phyloP scores from a whole-genome alignment of 2,329 filamentous ascomycete species.

The Alternaria sp. region DNA sequence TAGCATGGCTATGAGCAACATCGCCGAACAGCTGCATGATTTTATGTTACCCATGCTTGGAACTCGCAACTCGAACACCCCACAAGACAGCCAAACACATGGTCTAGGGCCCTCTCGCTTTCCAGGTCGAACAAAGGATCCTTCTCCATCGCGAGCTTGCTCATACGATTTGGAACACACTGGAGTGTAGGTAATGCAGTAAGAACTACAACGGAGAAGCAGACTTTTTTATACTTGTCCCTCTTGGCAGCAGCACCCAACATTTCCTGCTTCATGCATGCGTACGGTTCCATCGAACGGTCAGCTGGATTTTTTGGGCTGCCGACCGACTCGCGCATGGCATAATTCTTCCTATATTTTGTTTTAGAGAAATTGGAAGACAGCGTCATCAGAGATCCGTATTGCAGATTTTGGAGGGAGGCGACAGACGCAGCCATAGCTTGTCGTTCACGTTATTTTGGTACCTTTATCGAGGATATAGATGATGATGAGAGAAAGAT shows the following conservation, averaged over 20 bases:
- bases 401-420: not conserved
- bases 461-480: not conserved
- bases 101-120: too few relatives aligned
- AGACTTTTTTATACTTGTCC: not conserved
- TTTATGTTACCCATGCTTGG: not conserved
- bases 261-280: not conserved
- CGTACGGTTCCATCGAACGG: not conserved
- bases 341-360: rapidly evolving
- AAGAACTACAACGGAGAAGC: not conserved
- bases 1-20: not conserved
- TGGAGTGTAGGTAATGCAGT: not conserved
- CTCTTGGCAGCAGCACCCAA: not conserved
- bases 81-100: not conserved
- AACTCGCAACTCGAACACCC: not conserved
- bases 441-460: too few relatives aligned
- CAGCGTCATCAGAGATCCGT: not conserved
- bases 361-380: not conserved
- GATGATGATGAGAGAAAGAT: not conserved
- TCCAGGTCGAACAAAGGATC: not conserved
- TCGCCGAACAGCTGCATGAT: not conserved
- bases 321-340: not conserved
- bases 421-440: not conserved
- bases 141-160: not conserved
- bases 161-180: not conserved
- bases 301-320: not conserved